Conservation (phyloP, 495 filamentous ascomycete species). For the Mycothermus thermophilus region DNA sequence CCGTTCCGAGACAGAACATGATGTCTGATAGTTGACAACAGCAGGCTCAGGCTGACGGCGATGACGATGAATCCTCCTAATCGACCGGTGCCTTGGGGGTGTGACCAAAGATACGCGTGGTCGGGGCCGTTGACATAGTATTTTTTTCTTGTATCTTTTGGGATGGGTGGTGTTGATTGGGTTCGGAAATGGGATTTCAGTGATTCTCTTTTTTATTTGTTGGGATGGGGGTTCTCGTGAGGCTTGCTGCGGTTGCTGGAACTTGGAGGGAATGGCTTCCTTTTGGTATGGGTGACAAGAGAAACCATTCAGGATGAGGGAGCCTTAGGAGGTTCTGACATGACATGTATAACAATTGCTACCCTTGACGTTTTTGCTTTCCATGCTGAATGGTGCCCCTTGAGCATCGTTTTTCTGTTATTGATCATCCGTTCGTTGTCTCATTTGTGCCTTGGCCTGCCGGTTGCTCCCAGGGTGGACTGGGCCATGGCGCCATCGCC, state of each 20-base stretch:
- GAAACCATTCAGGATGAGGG: constrained; percentile 10
- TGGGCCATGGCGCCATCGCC: too few species aligned
- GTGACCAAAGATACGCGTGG: too few species aligned
- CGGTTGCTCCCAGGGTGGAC: too few species aligned
- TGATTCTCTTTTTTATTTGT: constrained; percentile 19
- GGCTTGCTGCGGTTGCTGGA: constrained; percentile 22
- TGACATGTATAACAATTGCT: constrained; percentile 20
- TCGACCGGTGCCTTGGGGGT: constrained; percentile 17
- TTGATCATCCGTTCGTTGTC: too few species aligned
- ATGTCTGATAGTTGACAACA: constrained; percentile 8
- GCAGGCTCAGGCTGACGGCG: constrained; percentile 33
- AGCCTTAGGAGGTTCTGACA: constrained; percentile 3
- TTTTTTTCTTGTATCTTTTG: constrained; percentile 27
- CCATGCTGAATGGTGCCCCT: too few species aligned
- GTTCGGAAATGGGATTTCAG: constrained; percentile 23
- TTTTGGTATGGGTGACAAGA: constrained; percentile 14
- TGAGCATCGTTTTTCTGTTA: too few species aligned
- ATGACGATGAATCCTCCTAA: constrained; percentile 31
- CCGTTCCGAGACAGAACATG: not conserved
- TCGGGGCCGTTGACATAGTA: constrained; percentile 9
- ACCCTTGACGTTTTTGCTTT: constrained; percentile 6
- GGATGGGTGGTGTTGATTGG: constrained; percentile 32
- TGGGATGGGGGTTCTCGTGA: constrained; percentile 22
- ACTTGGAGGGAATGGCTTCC: too few species aligned
- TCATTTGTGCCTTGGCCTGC: too few species aligned